Percentiles rank a stretch among this genome's conserved stretches.
These are phyloP conservation scores for Davidsoniella virescens DNA, from an alignment of 2,329 filamentous ascomycete genomes.

Conservation along the genomic window DNA sequence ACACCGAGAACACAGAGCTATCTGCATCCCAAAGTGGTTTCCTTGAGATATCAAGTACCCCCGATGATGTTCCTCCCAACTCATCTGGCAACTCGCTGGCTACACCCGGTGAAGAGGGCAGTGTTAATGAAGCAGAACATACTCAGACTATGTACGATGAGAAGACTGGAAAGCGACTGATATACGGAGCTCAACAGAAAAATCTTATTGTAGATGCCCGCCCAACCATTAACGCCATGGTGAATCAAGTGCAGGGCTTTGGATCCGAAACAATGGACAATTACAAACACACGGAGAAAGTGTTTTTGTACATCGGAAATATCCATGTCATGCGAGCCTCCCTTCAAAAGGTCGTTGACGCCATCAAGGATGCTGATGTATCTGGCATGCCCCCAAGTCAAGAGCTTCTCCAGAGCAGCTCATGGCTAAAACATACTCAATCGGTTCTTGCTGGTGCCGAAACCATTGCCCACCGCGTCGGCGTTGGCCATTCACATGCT, in stretches of 20 bases:
- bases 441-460: conserved; percentile 70
- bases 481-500: conserved; percentile 84
- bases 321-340: conserved; percentile 97
- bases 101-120: neutral
- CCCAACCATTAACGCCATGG: conserved; percentile 83
- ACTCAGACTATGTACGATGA: conserved; percentile 32
- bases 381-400: conserved; percentile 66
- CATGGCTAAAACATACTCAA: conserved; percentile 80
- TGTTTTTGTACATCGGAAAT: conserved; percentile 91
- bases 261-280: conserved; percentile 97
- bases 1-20: conserved; percentile 18
- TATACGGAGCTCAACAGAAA: conserved; percentile 84
- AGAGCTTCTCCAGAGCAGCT: conserved; percentile 66
- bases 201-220: conserved; percentile 94
- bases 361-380: conserved; percentile 80
- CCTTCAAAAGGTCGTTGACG: conserved; percentile 71
- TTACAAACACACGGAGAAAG: conserved; percentile 81
- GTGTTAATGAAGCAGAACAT: conserved; percentile 15
- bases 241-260: conserved; percentile 83
- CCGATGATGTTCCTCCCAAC: neutral
- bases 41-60: conserved; percentile 3
- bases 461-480: conserved; percentile 73
- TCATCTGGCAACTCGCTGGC: neutral
- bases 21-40: conserved; percentile 16
- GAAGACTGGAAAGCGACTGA: conserved; percentile 42